Conservation (phyloP, 1,139 yeast species). For the Saccharomyces hybrid region DNA sequence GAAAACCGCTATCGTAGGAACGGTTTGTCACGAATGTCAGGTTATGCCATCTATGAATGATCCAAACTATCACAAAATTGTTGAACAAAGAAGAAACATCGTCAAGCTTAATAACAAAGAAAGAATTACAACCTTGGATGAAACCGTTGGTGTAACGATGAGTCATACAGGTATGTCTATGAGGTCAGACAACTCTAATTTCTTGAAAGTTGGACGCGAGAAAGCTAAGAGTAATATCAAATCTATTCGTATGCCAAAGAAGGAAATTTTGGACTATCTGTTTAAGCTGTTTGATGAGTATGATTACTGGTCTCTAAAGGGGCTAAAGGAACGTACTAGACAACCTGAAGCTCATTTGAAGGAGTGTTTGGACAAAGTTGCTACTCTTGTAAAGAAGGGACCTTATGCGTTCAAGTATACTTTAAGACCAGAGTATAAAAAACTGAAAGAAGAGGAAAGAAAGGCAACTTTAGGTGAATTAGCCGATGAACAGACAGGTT, state of each 20-base stretch:
- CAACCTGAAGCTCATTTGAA: slow-evolving; percentile 94
- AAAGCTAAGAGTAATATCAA: slow-evolving; percentile 44
- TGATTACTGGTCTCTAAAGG: slow-evolving; percentile 95
- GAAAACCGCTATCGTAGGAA: slow-evolving; percentile 78
- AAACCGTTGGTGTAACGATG: slow-evolving; percentile 80
- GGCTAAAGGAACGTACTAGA: slow-evolving; percentile 83
- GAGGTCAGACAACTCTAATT: slow-evolving; percentile 55
- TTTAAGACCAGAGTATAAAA: slow-evolving; percentile 82
- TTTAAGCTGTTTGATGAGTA: slow-evolving; percentile 88
- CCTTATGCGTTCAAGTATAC: slow-evolving; percentile 92
- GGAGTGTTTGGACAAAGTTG: slow-evolving; percentile 85
- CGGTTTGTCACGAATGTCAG: slow-evolving; percentile 87
- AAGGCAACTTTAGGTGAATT: slow-evolving; percentile 56
- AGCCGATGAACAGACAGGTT: slow-evolving; percentile 32
- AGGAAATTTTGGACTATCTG: slow-evolving; percentile 78
- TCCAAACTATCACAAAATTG: slow-evolving; percentile 54
- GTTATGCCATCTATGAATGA: slow-evolving; percentile 73
- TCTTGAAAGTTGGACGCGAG: slow-evolving; percentile 45
- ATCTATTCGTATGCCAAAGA: slow-evolving; percentile 90
- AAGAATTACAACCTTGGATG: slow-evolving; percentile 70
- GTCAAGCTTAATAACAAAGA: slow-evolving; percentile 45
- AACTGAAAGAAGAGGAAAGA: slow-evolving; percentile 68
- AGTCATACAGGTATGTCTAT: slow-evolving; percentile 81
- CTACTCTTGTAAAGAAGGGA: slow-evolving; percentile 84
- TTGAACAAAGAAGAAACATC: slow-evolving; percentile 47